Conservation (phyloP, 2,329 filamentous ascomycete species). For the Berkeleyomyces basicola region DNA sequence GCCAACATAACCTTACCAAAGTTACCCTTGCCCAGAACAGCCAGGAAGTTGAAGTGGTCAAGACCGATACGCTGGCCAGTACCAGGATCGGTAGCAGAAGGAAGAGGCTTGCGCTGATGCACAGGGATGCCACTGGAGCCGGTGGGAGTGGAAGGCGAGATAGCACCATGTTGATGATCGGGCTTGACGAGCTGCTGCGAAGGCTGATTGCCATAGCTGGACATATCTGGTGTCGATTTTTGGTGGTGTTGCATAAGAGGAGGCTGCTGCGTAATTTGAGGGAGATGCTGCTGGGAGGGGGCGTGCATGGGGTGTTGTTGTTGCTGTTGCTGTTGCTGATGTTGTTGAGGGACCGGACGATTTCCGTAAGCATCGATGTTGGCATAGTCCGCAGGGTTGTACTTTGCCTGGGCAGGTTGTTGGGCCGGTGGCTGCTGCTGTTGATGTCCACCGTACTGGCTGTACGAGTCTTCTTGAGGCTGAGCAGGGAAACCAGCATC, state of each 20-base stretch:
- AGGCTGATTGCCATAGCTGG: constrained; percentile 19
- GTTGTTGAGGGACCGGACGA: constrained; percentile 24
- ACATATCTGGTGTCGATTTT: neutral
- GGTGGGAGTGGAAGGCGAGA: constrained; percentile 19
- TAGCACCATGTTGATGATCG: constrained; percentile 17
- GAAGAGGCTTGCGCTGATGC: constrained; percentile 39
- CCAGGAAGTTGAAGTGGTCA: constrained; percentile 98
- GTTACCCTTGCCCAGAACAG: constrained; percentile 95
- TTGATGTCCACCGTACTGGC: constrained; percentile 18
- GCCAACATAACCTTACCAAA: constrained; percentile 99
- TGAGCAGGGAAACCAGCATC: constrained; percentile 4
- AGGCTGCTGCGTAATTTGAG: constrained; percentile 16
- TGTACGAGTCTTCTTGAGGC: constrained; percentile 5
- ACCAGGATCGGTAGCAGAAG: constrained; percentile 53
- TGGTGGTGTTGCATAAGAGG: constrained; percentile 18
- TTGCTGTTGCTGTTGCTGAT: constrained; percentile 22
- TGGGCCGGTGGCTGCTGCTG: constrained; percentile 22
- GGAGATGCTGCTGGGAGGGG: constrained; percentile 4
- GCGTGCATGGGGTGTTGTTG: constrained; percentile 19
- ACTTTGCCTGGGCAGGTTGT: constrained; percentile 41
- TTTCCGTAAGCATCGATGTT: constrained; percentile 35
- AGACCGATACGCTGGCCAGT: constrained; percentile 77
- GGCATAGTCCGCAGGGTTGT: constrained; percentile 65
- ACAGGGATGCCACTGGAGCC: constrained; percentile 9
- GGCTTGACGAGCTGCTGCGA: constrained; percentile 23